Conservation (phyloP, 805 yeast genomes). For the Candida broadrunensis region DNA sequence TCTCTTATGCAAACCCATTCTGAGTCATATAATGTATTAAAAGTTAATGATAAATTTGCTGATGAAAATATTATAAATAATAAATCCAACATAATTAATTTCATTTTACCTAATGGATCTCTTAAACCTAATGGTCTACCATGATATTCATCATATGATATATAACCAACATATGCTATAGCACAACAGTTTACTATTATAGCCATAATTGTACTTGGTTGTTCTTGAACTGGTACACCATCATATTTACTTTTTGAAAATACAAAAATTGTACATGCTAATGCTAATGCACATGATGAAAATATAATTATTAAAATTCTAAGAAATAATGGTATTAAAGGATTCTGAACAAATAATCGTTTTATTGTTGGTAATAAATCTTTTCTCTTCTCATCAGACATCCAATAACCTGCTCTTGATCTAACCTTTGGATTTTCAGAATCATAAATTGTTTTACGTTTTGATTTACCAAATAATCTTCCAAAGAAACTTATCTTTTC, state of each 20-base stretch:
- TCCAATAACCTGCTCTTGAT: slow-evolving; percentile 66
- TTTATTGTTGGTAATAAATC: slow-evolving; percentile 62
- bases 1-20: slow-evolving; percentile 68
- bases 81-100: slow-evolving; percentile 77
- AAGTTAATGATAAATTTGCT: slow-evolving; percentile 83
- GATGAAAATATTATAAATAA: slow-evolving; percentile 84
- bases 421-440: slow-evolving; percentile 36
- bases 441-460: slow-evolving; percentile 14
- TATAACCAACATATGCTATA: slow-evolving; percentile 70
- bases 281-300: slow-evolving; percentile 64
- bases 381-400: slow-evolving; percentile 58
- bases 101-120: slow-evolving; percentile 78
- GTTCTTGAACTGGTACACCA: slow-evolving; percentile 52
- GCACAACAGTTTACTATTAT: slow-evolving; percentile 80
- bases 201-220: slow-evolving; percentile 92
- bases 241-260: slow-evolving; percentile 32
- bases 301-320: slow-evolving; percentile 50
- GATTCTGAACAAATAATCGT: slow-evolving; percentile 65
- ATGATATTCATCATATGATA: slow-evolving; percentile 86
- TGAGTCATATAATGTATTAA: slow-evolving; percentile 75
- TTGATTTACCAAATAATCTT: slow-evolving; percentile 1
- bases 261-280: slow-evolving; percentile 60
- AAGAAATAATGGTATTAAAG: slow-evolving; percentile 76
- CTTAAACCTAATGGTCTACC: slow-evolving; percentile 92
- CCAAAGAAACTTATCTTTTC: slow-evolving; percentile 3